Conservation (phyloP, 2,329 filamentous ascomycete species). For the Penicillium thymicola region DNA sequence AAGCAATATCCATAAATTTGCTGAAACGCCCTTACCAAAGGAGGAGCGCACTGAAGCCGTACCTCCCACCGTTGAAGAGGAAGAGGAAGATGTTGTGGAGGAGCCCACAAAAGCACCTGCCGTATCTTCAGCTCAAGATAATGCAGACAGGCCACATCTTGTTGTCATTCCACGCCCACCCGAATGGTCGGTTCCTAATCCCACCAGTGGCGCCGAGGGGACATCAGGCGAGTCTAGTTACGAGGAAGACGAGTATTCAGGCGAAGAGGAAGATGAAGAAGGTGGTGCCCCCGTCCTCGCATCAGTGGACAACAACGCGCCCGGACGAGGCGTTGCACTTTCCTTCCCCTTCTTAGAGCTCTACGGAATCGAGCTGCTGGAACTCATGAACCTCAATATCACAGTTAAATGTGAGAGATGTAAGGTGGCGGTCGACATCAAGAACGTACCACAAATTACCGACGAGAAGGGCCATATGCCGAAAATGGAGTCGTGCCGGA, state of each 20-base stretch:
- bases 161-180: slow-evolving; percentile 71
- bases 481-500: slow-evolving; percentile 52
- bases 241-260: slow-evolving; percentile 46
- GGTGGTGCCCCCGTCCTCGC: slow-evolving; percentile 38
- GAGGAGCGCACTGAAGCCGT: slow-evolving; percentile 9
- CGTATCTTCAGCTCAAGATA: not conserved
- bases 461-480: slow-evolving; percentile 41
- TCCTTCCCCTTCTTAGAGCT: slow-evolving; percentile 76
- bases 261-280: slow-evolving; percentile 44
- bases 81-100: slow-evolving; percentile 10
- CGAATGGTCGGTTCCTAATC: slow-evolving; percentile 60
- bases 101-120: slow-evolving; percentile 13
- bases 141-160: slow-evolving; percentile 61
- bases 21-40: slow-evolving; percentile 50
- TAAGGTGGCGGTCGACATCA: slow-evolving; percentile 68
- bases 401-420: slow-evolving; percentile 76
- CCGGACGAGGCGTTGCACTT: slow-evolving; percentile 69
- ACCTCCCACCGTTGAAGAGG: slow-evolving; percentile 1
- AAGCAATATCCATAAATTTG: slow-evolving; percentile 66
- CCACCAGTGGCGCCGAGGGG: slow-evolving; percentile 35
- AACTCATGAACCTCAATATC: slow-evolving; percentile 64
- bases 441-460: slow-evolving; percentile 58
- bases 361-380: slow-evolving; percentile 71
- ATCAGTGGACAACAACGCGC: slow-evolving; percentile 36
- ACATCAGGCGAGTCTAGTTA: slow-evolving; percentile 44